Conservation (phyloP, 106 monocot genomes). For the Hemerocallis citrina region DNA sequence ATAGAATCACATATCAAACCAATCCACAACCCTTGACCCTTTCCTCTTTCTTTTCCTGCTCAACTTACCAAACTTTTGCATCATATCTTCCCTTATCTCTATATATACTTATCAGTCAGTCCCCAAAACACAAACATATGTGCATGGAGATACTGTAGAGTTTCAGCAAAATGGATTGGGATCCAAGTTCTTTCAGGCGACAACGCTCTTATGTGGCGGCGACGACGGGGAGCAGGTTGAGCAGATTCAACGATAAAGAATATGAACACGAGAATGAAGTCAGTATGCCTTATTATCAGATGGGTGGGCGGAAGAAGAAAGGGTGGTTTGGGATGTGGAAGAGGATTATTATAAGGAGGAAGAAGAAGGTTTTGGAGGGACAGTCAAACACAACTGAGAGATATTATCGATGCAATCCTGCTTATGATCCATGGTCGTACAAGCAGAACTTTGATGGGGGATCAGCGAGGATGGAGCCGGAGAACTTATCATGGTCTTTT, state of each 20-base stretch:
- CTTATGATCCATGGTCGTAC: neutral
- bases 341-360: neutral
- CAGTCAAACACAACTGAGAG: rapidly evolving
- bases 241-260: neutral
- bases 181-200: neutral
- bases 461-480: conserved; percentile 3
- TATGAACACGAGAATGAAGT: neutral
- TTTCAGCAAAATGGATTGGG: neutral
- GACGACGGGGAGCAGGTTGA: neutral
- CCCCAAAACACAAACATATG: neutral
- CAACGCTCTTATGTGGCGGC: neutral
- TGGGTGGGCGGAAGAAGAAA: neutral
- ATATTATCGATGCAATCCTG: too few relatives aligned
- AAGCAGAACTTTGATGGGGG: conserved; percentile 3
- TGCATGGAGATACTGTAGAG: too few relatives aligned
- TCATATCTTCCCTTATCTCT: neutral
- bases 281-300: neutral
- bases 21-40: too few relatives aligned
- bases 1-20: too few relatives aligned
- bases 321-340: neutral
- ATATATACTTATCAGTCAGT: neutral
- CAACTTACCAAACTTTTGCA: neutral
- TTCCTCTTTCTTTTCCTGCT: too few relatives aligned
- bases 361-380: neutral
- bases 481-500: conserved; percentile 3